Base-by-base conservation (phyloP, 768 basidiomycete species). In the Multifurca ochricompacta region DNA sequence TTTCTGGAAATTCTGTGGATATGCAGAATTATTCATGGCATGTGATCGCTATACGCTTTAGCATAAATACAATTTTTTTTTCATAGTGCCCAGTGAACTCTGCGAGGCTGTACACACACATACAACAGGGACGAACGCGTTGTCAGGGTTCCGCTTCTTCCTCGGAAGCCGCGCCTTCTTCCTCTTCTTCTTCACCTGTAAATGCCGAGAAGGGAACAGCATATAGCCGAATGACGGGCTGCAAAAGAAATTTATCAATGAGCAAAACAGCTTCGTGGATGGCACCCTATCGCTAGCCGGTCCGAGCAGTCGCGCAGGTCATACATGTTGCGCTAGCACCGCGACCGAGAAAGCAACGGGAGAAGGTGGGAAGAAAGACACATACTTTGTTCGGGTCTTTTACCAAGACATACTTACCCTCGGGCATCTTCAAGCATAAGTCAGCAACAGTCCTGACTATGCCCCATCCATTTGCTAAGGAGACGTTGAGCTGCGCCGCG, bases 381-480 rank as follows among this genome's bases (percentile, higher is more conserved):
- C 78, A 63, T 65, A 95, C 94, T 82, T 82, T 91, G 78, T 98
- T 98, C 16, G 96, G 95, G 70, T 99, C 96, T 72, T 95, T 96
- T 48, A 99, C 83, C 25, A 99, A 74, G 13, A 98, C 88, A 67
- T 97, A 99, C 69, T 96, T 96, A 68, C 96, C 96, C 70, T 98
- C 95, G 19, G 91, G 91, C 83, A 93, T 85, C 70, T 94, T 93
- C 82, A 96, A 82, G 69, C 88, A 90, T 56, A 98, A 70, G 65
- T 99, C 96, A 27, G 90, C 87, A 55, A 99, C 85, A 11, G 90
- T 95, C 56, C 96, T 79, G 30, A 98, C 91, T 64, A 99, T 97
- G 51, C 96, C 96, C 96, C 96, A 99, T 10, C 96, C 96, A 66
- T 98, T 98, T 31, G 88, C 74, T 51, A 98, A 73, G 25, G 92